Evolutionary conservation across 176 grass and related monocot species (phyloP).

Genomic region (Phoenix roebelenii): DNA sequence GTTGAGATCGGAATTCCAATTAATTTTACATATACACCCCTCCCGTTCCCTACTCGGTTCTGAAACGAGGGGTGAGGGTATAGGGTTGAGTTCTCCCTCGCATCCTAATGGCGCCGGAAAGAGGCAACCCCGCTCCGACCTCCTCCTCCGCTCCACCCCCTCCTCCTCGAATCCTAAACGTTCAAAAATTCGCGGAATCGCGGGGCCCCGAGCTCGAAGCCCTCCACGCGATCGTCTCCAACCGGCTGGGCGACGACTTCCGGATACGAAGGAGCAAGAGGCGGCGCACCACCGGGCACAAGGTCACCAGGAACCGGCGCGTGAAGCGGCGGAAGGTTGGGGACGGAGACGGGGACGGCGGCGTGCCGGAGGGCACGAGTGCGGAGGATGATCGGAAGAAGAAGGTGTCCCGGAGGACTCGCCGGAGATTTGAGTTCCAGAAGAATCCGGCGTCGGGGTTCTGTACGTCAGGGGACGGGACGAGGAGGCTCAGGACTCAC

Average conservation of each 20-base stretch:
- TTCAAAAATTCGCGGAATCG: slow-evolving; percentile 50
- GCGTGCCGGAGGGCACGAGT: background rate
- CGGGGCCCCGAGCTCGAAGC: slow-evolving; percentile 45
- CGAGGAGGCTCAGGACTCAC: slow-evolving; percentile 65
- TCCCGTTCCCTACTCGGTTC: too few species aligned
- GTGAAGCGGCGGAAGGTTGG: slow-evolving; percentile 11
- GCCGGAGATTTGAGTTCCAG: slow-evolving; percentile 51
- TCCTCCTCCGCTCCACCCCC: slow-evolving; percentile 3
- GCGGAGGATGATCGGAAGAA: background rate
- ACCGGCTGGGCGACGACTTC: slow-evolving; percentile 27
- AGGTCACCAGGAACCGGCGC: slow-evolving; percentile 23
- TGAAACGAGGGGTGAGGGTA: too few species aligned
- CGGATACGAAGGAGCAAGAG: slow-evolving; percentile 42
- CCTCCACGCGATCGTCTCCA: slow-evolving; percentile 44
- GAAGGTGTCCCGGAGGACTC: slow-evolving; percentile 35
- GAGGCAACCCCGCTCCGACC: background rate
- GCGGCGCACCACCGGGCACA: slow-evolving; percentile 67
- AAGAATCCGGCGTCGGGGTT: slow-evolving; percentile 57
- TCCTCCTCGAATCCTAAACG: slow-evolving; percentile 42
- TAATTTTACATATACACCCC: too few species aligned
- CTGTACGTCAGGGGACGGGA: slow-evolving; percentile 36
- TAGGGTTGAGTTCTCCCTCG: too few species aligned
- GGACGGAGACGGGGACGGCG: background rate
- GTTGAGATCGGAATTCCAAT: too few species aligned
- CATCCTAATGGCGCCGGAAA: too few species aligned